Evolutionary conservation across 1,284 basidiomycete species (phyloP).

Genomic region (Golubevia pallescens): DNA sequence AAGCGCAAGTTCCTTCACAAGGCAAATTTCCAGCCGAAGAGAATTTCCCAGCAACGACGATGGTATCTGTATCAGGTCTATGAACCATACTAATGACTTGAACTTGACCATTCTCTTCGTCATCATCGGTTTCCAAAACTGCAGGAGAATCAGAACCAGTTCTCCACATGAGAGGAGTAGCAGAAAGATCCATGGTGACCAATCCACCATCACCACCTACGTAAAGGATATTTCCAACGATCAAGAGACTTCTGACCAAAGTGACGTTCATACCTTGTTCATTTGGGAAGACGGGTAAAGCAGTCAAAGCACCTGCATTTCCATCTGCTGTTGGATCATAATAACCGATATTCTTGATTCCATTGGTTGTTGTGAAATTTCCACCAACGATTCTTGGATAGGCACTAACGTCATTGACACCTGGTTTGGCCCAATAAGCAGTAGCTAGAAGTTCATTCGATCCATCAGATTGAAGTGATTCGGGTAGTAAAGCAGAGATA

Average conservation of each 20-base stretch:
- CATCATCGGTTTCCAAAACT: slow-evolving; percentile 7
- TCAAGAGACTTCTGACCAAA: slow-evolving; percentile 32
- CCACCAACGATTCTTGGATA: slow-evolving; percentile 48
- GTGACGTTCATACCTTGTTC: slow-evolving; percentile 8
- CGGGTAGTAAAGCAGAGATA: slow-evolving; percentile 12
- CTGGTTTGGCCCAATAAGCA: slow-evolving; percentile 43
- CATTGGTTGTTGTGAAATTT: slow-evolving; percentile 45
- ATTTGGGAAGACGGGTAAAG: slow-evolving; percentile 9
- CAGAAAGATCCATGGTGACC: slow-evolving; percentile 26
- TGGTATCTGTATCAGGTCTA: slow-evolving; percentile 36
- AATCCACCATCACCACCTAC: slow-evolving; percentile 51
- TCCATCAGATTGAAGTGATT: slow-evolving; percentile 26
- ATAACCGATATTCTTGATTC: slow-evolving; percentile 39
- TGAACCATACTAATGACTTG: slow-evolving; percentile 34
- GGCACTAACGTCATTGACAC: slow-evolving; percentile 13
- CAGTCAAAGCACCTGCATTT: slow-evolving; percentile 22
- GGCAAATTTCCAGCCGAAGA: slow-evolving; percentile 45
- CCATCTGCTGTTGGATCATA: slow-evolving; percentile 31
- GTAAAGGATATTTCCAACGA: slow-evolving; percentile 41
- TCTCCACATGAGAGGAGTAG: slow-evolving; percentile 25
- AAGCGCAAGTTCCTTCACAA: slow-evolving; percentile 41
- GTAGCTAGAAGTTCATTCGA: slow-evolving; percentile 41
- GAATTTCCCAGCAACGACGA: slow-evolving; percentile 44
- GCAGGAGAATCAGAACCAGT: slow-evolving; percentile 7
- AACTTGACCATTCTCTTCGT: no score